Evolutionary conservation across 768 basidiomycete genomes (phyloP).

Genomic region (Lentinula sp.): DNA sequence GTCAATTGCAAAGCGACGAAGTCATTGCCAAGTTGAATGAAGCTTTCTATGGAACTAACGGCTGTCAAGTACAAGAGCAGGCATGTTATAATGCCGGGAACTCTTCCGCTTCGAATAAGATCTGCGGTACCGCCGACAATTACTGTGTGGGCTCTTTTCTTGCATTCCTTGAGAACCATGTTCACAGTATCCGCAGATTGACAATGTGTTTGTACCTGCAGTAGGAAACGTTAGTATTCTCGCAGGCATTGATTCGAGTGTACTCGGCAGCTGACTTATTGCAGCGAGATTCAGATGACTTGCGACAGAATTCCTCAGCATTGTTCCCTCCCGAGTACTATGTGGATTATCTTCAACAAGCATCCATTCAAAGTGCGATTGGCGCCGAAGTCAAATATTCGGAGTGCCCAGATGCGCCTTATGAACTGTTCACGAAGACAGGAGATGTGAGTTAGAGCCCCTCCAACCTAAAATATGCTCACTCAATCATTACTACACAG

Average conservation of each 20-base stretch:
- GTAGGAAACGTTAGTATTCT: slow-evolving; percentile 29
- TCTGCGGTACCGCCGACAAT: slow-evolving; percentile 45
- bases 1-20: slow-evolving; percentile 45
- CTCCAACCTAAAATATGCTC: no score
- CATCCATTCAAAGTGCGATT: slow-evolving; percentile 33
- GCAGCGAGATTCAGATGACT: slow-evolving; percentile 43
- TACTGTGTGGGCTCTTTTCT: slow-evolving; percentile 43
- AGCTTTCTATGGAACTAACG: slow-evolving; percentile 39
- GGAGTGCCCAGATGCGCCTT: slow-evolving; percentile 43
- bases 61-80: slow-evolving; percentile 49
- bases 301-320: slow-evolving; percentile 43
- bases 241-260: background rate
- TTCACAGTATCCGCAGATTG: slow-evolving; percentile 20
- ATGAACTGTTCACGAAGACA: slow-evolving; percentile 35
- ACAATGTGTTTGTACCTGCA: slow-evolving; percentile 43
- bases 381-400: slow-evolving; percentile 45
- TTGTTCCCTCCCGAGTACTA: slow-evolving; percentile 56
- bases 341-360: slow-evolving; percentile 33
- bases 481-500: slow-evolving; percentile 16
- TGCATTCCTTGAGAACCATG: background rate
- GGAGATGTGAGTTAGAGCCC: slow-evolving; percentile 42
- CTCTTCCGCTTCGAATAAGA: slow-evolving; percentile 34
- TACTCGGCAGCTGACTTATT: background rate
- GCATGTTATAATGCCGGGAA: slow-evolving; percentile 51
- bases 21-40: slow-evolving; percentile 42